Conservation (phyloP, 1,284 basidiomycete genomes). For the Tilletia setariae region DNA sequence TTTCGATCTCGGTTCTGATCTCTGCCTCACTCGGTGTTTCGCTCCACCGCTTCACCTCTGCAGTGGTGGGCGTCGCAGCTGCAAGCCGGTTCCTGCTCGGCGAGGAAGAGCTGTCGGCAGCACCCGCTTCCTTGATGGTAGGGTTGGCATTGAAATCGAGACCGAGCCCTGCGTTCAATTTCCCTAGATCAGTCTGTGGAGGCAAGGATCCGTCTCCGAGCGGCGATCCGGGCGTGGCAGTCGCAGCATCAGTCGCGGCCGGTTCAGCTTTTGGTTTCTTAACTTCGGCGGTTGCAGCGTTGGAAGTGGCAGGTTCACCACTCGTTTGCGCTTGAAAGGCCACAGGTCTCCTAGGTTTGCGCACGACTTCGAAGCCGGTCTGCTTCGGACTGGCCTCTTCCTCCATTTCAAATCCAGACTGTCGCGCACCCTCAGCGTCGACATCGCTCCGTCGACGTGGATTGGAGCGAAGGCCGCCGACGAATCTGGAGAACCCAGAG, state of each 20-base stretch:
- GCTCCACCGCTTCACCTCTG: not conserved
- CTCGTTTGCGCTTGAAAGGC: too few relatives aligned
- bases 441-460: constrained; percentile 1
- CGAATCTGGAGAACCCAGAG: not conserved
- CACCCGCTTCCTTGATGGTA: not conserved
- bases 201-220: constrained; percentile 6
- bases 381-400: not conserved
- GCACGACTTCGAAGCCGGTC: constrained; percentile 6
- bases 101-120: not conserved
- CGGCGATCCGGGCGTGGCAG: not conserved
- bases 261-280: not conserved
- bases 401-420: not conserved
- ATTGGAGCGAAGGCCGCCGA: not conserved
- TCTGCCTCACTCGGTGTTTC: too few relatives aligned
- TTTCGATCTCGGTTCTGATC: too few relatives aligned
- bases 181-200: not conserved
- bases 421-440: not conserved
- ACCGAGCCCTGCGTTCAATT: constrained; percentile 6
- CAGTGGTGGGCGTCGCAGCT: not conserved
- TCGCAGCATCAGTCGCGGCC: not conserved
- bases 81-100: not conserved
- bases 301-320: not conserved
- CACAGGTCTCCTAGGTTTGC: not conserved
- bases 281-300: not conserved
- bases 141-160: not conserved